Evolutionary conservation across 2,329 filamentous ascomycete species (phyloP), one percentile per base, ranked within the genome.

Genomic region (Cordyceps militaris): DNA sequence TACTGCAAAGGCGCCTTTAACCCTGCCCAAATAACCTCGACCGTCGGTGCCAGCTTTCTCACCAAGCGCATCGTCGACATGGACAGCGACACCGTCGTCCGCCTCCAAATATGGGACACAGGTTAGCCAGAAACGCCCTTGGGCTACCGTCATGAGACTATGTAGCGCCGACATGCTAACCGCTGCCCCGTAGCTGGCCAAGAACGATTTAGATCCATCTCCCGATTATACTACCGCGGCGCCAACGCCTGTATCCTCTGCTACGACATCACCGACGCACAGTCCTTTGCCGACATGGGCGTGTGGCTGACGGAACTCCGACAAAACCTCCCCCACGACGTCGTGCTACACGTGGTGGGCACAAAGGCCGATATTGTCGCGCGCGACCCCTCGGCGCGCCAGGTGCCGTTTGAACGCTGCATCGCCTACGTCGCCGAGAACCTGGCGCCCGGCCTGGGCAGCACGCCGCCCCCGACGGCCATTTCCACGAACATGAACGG

Each of bases 101-200:
- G 92, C n/a, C 79, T 97, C 38, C 92, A 97, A 69, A 95, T 97
- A 64, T 97, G 92, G 92, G 92, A 97, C 70, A 97, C 92, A 34
- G 91, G 81, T 83, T 70, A 60, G 66, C 64, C 46, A 30, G 24
- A 19, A 36, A 3, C 32, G 6, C 2, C 24, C 6, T 8, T 4
- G 19, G 13, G 21, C 13, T 7, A 23, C 14, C 7, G 16, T 16
- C 16, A 23, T 2, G 34, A 21, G n/a, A 3, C 14, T 24, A 13
- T n/a, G 42, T 48, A 16, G 8, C 5, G 14, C 24, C 43, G 43
- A 32, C 23, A 57, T 50, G 42, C 60, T 66, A 34, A 66, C 55
- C 40, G 53, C 59, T 24, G 4, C 23, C 21, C n/a, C 16, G 24
- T 69, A 78, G 85, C 93, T 58, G 93, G 93, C 61, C 93, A 99